phyloP scores from a whole-genome alignment of 2,329 filamentous ascomycete species.

The Eutypa lata region DNA sequence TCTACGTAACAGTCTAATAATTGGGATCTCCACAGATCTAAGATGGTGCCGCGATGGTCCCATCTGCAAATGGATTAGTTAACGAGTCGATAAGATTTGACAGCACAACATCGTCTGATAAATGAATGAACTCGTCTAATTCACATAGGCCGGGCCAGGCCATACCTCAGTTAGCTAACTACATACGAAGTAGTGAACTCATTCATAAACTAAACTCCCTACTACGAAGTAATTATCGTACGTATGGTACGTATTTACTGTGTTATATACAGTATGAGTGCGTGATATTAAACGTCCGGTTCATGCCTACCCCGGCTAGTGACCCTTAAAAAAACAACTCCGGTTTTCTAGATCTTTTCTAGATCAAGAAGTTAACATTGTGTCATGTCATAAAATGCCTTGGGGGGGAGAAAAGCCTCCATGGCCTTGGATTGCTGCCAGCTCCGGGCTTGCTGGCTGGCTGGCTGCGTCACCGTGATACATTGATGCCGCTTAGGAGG shows the following conservation, averaged over 20 bases:
- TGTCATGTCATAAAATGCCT: not conserved
- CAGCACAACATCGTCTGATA: not conserved
- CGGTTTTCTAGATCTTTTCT: not conserved
- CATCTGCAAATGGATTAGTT: not conserved
- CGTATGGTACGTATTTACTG: too few species aligned
- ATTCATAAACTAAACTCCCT: too few species aligned
- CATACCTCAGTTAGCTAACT: too few species aligned
- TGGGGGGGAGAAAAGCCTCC: not conserved
- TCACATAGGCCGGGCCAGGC: too few species aligned
- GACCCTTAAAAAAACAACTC: not conserved
- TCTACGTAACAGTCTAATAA: not conserved
- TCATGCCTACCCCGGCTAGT: not conserved
- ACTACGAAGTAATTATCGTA: too few species aligned
- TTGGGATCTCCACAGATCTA: slow-evolving; percentile 1
- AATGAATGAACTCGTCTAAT: not conserved
- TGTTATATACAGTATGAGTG: too few species aligned
- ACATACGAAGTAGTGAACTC: too few species aligned
- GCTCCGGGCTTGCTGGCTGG: slow-evolving; percentile 3
- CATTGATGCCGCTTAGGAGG: not conserved
- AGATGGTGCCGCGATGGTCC: not conserved
- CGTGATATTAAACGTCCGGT: not conserved
- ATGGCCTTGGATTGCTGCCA: not conserved
- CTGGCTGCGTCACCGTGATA: slow-evolving; percentile 20
- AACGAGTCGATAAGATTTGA: not conserved
- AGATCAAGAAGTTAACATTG: not conserved